Base-by-base conservation (phyloP, 306 rosid species). In the Vigna hirtella region DNA sequence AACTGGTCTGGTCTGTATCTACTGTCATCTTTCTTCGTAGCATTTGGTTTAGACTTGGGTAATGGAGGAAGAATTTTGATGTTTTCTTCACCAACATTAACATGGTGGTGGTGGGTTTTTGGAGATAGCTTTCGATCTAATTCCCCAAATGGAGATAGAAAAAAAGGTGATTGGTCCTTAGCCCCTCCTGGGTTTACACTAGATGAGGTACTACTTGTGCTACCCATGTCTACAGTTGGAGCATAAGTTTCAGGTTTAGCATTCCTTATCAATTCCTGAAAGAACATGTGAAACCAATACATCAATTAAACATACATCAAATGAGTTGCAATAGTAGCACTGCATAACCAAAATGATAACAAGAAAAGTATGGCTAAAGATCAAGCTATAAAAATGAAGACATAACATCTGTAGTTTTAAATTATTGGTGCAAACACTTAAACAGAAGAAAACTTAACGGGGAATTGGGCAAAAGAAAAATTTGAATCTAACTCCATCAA, bases 31-130 rank as follows among this genome's bases (percentile, higher is more conserved):
- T 79, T 81, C 56, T 64, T 75, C 72, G 45, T 63, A 48, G 79
- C 67, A 24, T 76, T 72, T 42, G 78, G 62, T 79, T 84, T 88
- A 3, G 89, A 79, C 66, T 76, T 85, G 11, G 90, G 91, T 51
- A 88, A 77, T 65, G 91, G 87, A 79, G 90, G 90, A 79, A 88
- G 78, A 62, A 83, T 82, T 79, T 71, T 85, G 28, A 42, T 67
- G 52, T 42, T 76, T 81, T 65, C 74, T 78, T 61, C 73, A 22
- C 34, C 66, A 1, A 57, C 80, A 59, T 85, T 70, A 24, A 75
- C 79, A 81, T 57, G 81, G 52, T 43, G 61, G 61, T 30, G 5
- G 34, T 68, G 73, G 63, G 57, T 34, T 76, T 81, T 79, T 16
- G 55, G 82, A 12, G 85, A 61, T 17, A 28, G 16, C 68, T 61